phyloP scores from a whole-genome alignment of 2,329 filamentous ascomycete species.

The Fusarium austroafricanum region DNA sequence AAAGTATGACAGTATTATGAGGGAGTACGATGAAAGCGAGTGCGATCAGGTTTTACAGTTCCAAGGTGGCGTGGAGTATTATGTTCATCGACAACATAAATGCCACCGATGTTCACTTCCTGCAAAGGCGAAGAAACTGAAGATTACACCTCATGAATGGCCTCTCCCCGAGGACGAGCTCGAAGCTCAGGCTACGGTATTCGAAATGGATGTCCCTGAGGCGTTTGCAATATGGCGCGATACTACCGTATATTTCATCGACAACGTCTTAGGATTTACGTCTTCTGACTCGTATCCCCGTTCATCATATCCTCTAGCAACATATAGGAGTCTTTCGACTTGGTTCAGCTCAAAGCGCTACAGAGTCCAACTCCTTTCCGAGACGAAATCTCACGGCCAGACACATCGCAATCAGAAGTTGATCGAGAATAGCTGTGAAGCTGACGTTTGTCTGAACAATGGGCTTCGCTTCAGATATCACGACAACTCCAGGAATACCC shows the following conservation, averaged over 20 bases:
- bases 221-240: constrained; percentile 63
- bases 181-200: constrained; percentile 60
- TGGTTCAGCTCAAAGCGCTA: not conserved
- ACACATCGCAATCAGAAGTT: constrained; percentile 18
- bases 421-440: not conserved
- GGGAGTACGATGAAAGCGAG: not conserved
- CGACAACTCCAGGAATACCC: not conserved
- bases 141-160: constrained; percentile 67
- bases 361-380: constrained; percentile 38
- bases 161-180: constrained; percentile 57
- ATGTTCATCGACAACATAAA: constrained; percentile 2
- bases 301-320: constrained; percentile 6
- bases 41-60: not conserved
- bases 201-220: constrained; percentile 61
- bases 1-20: constrained; percentile 23
- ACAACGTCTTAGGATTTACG: constrained; percentile 51
- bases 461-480: constrained; percentile 40
- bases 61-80: not conserved
- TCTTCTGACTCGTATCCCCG: not conserved
- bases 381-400: constrained; percentile 28
- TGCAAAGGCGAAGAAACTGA: constrained; percentile 51
- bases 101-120: constrained; percentile 54
- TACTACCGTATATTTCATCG: constrained; percentile 55
- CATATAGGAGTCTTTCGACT: constrained; percentile 5
- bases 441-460: constrained; percentile 42